Base-by-base conservation (phyloP, 2,329 filamentous ascomycete genomes). In the Pseudocercospora fijiensis region DNA sequence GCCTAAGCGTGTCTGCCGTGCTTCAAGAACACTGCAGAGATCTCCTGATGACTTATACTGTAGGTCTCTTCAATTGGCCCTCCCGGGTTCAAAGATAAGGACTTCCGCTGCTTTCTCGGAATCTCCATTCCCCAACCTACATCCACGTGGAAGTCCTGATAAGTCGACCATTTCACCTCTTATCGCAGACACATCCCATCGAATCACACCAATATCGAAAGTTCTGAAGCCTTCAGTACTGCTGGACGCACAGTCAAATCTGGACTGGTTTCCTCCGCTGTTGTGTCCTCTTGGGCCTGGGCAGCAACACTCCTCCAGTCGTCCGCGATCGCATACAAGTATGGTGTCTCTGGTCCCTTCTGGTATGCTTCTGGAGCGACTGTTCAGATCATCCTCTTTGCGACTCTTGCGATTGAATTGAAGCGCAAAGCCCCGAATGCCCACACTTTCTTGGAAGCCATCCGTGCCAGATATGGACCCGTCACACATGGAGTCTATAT, bases 241-340 rank as follows among this genome's bases (percentile, higher is more conserved):
- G 92, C 92, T 57, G 92, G 92, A 18, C 84, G 93, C 66, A 92
- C 90, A 1, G 91, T 96, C 69, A 96, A 96, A 75, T 92, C 91
- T 8, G 93, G 92, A 49, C 83, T 96, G 13, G 91, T 96, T 0
- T 90, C 91, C 10, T 90, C 91, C 4, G 92, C 92, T 16, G 92
- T 96, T n/a, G 91, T 96, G 3, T 93, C 90, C 16, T 92, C 89
- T 4, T 96, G 93, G 92, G 96, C 92, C 0, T 96, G 92, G 92
- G 92, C 91, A 0, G 92, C 72, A 10, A 75, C 72, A 2, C 62
- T 74, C 13, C 59, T 75, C 8, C 71, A 73, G 18, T 90, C 86
- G 1, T 88, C 90, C 0, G 86, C 88, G n/a, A 90, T 96, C 18
- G 91, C 90, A 66, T 96, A 96, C 76, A 82, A 86, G 8, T 76